These are phyloP conservation scores for Thelephora terrestris DNA, from an alignment of 1,284 basidiomycete genomes.

Conservation along the genomic window DNA sequence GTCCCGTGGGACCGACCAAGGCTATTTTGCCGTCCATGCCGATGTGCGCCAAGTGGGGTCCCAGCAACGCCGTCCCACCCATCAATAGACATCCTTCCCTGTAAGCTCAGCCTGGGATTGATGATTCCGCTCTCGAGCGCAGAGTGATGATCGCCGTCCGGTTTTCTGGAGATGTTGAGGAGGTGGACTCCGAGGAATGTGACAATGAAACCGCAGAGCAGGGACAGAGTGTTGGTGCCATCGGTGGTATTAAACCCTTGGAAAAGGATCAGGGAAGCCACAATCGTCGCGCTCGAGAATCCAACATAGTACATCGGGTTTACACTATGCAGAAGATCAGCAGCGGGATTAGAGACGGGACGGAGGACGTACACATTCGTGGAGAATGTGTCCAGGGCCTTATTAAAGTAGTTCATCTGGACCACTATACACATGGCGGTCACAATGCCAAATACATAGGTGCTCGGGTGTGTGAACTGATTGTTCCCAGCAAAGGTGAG, in stretches of 20 bases:
- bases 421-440: conserved; percentile 84
- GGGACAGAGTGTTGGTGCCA: conserved; percentile 73
- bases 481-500: conserved; percentile 92
- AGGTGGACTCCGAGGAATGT: conserved; percentile 92
- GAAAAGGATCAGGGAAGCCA: conserved; percentile 94
- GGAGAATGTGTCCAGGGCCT: conserved; percentile 93
- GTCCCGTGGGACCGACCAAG: conserved; percentile 50
- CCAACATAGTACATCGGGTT: conserved; percentile 99
- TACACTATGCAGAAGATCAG: conserved; percentile 43
- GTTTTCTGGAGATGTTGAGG: conserved; percentile 72
- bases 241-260: conserved; percentile 92
- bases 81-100: conserved; percentile 61
- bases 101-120: conserved; percentile 63
- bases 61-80: conserved; percentile 47
- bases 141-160: conserved; percentile 35
- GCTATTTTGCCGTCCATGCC: conserved; percentile 37
- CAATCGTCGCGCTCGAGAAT: conserved; percentile 93
- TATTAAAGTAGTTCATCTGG: conserved; percentile 99
- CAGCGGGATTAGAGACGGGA: conserved; percentile 2
- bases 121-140: conserved; percentile 66
- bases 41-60: conserved; percentile 25
- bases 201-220: conserved; percentile 79
- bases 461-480: conserved; percentile 90
- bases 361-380: conserved; percentile 81
- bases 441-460: conserved; percentile 87